Base-by-base conservation (phyloP, 768 basidiomycete genomes). In the Hemileccinum impolitum region DNA sequence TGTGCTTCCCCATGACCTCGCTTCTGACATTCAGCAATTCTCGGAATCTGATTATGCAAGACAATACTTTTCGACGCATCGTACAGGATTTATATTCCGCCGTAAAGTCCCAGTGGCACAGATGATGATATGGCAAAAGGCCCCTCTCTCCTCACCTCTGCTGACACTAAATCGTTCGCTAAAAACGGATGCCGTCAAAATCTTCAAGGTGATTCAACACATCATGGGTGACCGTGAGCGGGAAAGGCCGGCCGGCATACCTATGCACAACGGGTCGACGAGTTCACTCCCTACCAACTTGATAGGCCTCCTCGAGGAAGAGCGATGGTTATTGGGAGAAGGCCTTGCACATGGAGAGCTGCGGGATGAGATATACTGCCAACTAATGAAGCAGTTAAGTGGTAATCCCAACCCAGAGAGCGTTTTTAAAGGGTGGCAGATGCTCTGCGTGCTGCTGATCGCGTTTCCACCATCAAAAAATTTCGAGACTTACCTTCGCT, bases 391-490 rank as follows among this genome's bases (percentile, higher is more conserved):
- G 64, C 94, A 96, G 67, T 72, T 95, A 13, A 90, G 81, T 1
- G 77, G 77, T 37, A 96, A 96, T 65, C 83, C 90, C 10, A 84
- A 77, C 65, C 72, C 84, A 84, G 89, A 93, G 61, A 87, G 90
- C 61, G 64, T 82, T 28, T 92, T 96, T 72, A 87, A 85, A 61
- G 94, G 94, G 21, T 96, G 93, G 88, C 94, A 96, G 61, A 72
- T 96, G 41, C 71, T 95, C 38, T 95, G 91, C 62, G 92, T 97
- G 3, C 74, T 94, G 23, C 74, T 94, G n/a, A 81, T 90, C 47
- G 88, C 91, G 3, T 97, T 97, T 65, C 90, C 90, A 5, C 94
- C 94, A 1, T 94, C 91, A 10, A 93, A 92, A 70, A 86, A 93
- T 64, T 94, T 95, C 58, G 92, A 94, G 63, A 76, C 83, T 1